phyloP scores from a whole-genome alignment of 2,329 filamentous ascomycete genomes.

The Ceratocystis smalleyi region DNA sequence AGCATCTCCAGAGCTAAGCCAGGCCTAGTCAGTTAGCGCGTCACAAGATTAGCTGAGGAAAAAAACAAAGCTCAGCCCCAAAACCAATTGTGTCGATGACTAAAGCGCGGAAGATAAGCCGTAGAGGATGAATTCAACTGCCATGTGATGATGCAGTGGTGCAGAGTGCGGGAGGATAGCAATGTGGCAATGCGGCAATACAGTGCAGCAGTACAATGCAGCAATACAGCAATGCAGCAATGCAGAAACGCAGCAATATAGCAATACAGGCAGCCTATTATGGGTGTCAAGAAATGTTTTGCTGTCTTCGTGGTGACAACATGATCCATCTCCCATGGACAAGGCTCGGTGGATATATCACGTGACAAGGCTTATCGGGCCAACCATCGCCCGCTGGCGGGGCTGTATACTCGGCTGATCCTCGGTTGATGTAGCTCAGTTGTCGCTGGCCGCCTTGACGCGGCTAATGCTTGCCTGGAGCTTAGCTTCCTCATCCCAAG shows the following conservation, averaged over 20 bases:
- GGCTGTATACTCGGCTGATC: constrained; percentile 15
- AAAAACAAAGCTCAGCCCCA: background rate
- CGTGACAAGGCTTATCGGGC: constrained; percentile 3
- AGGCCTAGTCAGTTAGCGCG: background rate
- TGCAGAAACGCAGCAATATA: too few relatives aligned
- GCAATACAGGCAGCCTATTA: too few relatives aligned
- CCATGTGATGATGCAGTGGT: background rate
- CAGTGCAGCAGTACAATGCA: too few relatives aligned
- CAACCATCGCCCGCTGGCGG: constrained; percentile 3
- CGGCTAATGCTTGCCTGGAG: constrained; percentile 20
- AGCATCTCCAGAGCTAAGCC: background rate
- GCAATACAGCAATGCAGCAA: too few relatives aligned
- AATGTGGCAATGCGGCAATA: background rate
- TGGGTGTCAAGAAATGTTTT: too few relatives aligned
- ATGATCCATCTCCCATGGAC: background rate
- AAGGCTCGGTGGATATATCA: background rate
- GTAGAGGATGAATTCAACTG: background rate
- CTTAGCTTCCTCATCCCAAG: constrained; percentile 24
- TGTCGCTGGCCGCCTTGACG: constrained; percentile 5
- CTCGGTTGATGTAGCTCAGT: constrained; percentile 15
- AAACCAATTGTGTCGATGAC: background rate
- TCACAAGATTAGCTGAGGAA: background rate
- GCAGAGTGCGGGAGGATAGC: too few relatives aligned
- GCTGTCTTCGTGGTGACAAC: background rate
- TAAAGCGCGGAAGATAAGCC: background rate